Conservation (phyloP, 2,329 filamentous ascomycete species). For the Xylariaceae sp. region DNA sequence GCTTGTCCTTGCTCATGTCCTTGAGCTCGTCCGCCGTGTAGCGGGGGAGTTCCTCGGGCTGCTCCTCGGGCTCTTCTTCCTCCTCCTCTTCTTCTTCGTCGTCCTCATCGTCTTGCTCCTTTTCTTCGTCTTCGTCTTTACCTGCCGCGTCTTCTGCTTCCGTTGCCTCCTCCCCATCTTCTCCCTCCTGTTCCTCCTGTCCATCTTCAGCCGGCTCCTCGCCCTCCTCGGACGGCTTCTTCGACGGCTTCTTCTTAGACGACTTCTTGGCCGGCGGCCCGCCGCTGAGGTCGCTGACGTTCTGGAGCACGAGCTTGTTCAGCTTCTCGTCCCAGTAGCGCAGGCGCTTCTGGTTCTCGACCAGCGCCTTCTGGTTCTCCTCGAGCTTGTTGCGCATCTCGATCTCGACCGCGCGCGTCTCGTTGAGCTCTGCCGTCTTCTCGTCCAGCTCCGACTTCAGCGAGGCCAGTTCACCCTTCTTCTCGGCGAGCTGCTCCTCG, state of each 20-base stretch:
- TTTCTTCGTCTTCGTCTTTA: slow-evolving; percentile 18
- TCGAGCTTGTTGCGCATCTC: slow-evolving; percentile 98
- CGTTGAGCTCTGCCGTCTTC: slow-evolving; percentile 78
- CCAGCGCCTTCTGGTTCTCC: slow-evolving; percentile 83
- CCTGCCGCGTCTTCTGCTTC: slow-evolving; percentile 6
- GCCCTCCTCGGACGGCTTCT: slow-evolving; percentile 17
- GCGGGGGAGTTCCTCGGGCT: slow-evolving; percentile 58
- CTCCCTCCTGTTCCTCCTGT: slow-evolving; percentile 15
- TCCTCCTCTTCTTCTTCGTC: slow-evolving; percentile 19
- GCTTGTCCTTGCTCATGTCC: slow-evolving; percentile 55
- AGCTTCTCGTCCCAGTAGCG: slow-evolving; percentile 88
- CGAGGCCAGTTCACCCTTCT: slow-evolving; percentile 70
- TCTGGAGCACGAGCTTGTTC: slow-evolving; percentile 73
- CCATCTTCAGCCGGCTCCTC: slow-evolving; percentile 22
- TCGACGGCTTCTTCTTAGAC: not conserved
- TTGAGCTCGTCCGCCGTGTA: slow-evolving; percentile 67
- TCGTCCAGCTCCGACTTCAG: slow-evolving; percentile 83
- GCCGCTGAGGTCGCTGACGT: slow-evolving; percentile 60
- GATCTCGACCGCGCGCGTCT: slow-evolving; percentile 82
- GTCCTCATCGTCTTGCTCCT: slow-evolving; percentile 15
- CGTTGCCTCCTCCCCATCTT: slow-evolving; percentile 9
- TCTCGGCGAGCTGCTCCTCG: slow-evolving; percentile 66
- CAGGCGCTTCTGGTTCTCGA: slow-evolving; percentile 77
- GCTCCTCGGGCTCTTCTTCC: slow-evolving; percentile 14
- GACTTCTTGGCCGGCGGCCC: slow-evolving; percentile 22